Percentiles rank a stretch among this genome's conserved stretches.
These are phyloP conservation scores for Aulographum hederae DNA, from an alignment of 2,329 filamentous ascomycete genomes.

Conservation along the genomic window DNA sequence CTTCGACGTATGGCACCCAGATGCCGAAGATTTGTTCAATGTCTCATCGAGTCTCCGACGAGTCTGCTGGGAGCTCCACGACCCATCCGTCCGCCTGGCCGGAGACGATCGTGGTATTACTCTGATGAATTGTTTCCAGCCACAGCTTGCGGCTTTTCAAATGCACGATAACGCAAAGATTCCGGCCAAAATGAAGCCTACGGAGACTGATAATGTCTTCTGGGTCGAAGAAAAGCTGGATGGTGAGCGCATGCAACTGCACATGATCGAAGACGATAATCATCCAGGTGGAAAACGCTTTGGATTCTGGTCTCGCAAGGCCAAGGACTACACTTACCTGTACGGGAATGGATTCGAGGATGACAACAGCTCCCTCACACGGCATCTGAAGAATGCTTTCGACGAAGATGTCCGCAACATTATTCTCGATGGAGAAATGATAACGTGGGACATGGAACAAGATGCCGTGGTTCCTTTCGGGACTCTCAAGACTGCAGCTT, in stretches of 20 bases:
- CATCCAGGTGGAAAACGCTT: conserved; percentile 56
- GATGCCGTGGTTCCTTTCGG: conserved; percentile 82
- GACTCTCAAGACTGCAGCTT: conserved; percentile 80
- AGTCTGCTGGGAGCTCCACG: conserved; percentile 85
- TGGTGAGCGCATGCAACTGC: conserved; percentile 91
- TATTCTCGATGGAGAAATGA: conserved; percentile 95
- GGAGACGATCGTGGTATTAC: conserved; percentile 56
- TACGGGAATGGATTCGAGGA: conserved; percentile 68
- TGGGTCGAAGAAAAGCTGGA: conserved; percentile 99
- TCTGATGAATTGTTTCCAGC: conserved; percentile 91
- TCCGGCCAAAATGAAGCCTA: conserved; percentile 47
- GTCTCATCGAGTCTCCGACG: conserved; percentile 78
- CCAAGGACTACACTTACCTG: conserved; percentile 88
- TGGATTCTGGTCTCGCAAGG: conserved; percentile 86
- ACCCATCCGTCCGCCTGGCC: conserved; percentile 54
- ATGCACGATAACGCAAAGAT: conserved; percentile 67
- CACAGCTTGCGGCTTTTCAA: conserved; percentile 85
- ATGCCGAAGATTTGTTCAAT: conserved; percentile 47
- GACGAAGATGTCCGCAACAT: conserved; percentile 60
- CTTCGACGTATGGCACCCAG: conserved; percentile 44
- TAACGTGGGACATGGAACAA: conserved; percentile 81
- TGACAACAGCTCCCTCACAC: conserved; percentile 57
- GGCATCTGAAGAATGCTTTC: conserved; percentile 65
- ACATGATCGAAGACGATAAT: conserved; percentile 58
- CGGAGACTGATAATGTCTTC: conserved; percentile 56